phyloP scores from a whole-genome alignment of 208 protist species.

The Leishmania lainsoni region DNA sequence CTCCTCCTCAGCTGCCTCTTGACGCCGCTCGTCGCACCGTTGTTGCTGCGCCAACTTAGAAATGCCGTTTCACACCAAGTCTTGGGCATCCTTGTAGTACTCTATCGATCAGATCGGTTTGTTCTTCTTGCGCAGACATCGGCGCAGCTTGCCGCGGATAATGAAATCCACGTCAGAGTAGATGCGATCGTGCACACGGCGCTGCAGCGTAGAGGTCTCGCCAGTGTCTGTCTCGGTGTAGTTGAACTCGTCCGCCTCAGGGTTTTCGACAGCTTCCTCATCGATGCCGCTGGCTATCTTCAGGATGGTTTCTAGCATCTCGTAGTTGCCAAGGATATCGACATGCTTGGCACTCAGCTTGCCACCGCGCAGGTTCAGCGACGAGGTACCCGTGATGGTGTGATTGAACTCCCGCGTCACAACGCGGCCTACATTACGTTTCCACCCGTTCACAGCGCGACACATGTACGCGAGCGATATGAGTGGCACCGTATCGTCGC shows the following conservation, averaged over 20 bases:
- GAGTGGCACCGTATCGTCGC: constrained; percentile 92
- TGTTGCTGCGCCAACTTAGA: constrained; percentile 8
- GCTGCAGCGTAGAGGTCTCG: constrained; percentile 19
- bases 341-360: constrained; percentile 80
- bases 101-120: constrained; percentile 31
- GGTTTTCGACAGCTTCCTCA: constrained; percentile 24
- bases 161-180: constrained; percentile 67
- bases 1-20: background rate
- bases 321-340: constrained; percentile 89
- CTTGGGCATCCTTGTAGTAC: constrained; percentile 19
- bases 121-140: constrained; percentile 49
- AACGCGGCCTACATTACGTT: constrained; percentile 72
- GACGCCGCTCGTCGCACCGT: background rate
- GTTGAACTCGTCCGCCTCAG: constrained; percentile 21
- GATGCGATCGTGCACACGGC: constrained; percentile 58
- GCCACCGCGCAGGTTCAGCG: constrained; percentile 67
- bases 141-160: constrained; percentile 37
- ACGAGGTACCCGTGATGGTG: constrained; percentile 23
- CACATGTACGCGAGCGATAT: constrained; percentile 92
- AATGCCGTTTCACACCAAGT: constrained; percentile 26
- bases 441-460: constrained; percentile 86
- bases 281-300: constrained; percentile 78
- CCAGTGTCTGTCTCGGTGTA: constrained; percentile 20
- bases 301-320: constrained; percentile 73
- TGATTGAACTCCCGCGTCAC: constrained; percentile 85